A percentile compares a stretch with the other conserved stretches of the same genome.
Conservation (phyloP, 306 rosid species). For the Begonia fuchsioides region DNA sequence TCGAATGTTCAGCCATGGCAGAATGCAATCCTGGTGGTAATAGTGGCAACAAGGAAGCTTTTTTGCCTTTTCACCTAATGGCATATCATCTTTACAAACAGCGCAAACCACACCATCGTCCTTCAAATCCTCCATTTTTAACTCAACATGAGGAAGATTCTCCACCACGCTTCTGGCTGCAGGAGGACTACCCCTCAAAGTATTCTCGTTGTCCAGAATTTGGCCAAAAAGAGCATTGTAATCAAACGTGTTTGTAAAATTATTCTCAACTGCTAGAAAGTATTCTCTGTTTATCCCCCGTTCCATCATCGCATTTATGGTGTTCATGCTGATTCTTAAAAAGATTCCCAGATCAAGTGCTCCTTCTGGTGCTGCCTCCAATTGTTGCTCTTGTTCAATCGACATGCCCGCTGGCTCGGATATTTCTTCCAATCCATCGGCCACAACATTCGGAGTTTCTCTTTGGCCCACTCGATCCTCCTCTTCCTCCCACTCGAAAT, state of each 20-base stretch:
- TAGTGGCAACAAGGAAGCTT: slow-evolving; percentile 74
- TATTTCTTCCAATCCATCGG: slow-evolving; percentile 33
- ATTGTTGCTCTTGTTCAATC: slow-evolving; percentile 20
- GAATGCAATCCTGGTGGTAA: slow-evolving; percentile 78
- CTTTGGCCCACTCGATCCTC: slow-evolving; percentile 33
- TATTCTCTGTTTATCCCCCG: slow-evolving; percentile 16
- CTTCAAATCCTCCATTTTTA: slow-evolving; percentile 41
- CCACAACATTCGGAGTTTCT: slow-evolving; percentile 19
- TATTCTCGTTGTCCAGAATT: slow-evolving; percentile 46
- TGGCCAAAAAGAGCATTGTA: slow-evolving; percentile 43
- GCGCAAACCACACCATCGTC: slow-evolving; percentile 50
- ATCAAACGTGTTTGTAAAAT: slow-evolving; percentile 27
- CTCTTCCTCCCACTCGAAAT: slow-evolving; percentile 53
- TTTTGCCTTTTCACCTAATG: slow-evolving; percentile 53
- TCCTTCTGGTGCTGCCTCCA: slow-evolving; percentile 30
- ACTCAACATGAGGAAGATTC: slow-evolving; percentile 54
- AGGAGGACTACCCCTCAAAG: slow-evolving; percentile 63
- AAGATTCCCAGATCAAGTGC: slow-evolving; percentile 69
- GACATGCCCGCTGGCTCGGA: slow-evolving; percentile 45
- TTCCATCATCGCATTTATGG: slow-evolving; percentile 21
- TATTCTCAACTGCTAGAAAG: slow-evolving; percentile 29
- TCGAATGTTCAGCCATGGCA: slow-evolving; percentile 76
- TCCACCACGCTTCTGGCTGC: slow-evolving; percentile 48
- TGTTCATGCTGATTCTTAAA: slow-evolving; percentile 45
- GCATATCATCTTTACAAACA: slow-evolving; percentile 57